A percentile compares a stretch with the other conserved stretches of the same genome.
Conservation (phyloP, 306 rosid genomes). For the Quercus parvula region DNA sequence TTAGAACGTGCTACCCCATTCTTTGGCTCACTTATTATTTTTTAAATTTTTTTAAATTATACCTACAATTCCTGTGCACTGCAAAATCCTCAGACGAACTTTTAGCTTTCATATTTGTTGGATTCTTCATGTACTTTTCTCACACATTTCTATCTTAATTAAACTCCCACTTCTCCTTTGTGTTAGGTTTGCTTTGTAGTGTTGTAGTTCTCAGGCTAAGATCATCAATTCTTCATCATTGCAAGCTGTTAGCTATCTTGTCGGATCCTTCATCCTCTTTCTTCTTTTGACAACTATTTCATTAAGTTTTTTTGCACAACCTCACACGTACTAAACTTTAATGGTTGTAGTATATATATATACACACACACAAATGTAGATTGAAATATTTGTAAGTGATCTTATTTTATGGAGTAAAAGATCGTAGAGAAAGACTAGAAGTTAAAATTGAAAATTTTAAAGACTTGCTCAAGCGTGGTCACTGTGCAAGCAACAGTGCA, state of each 20-base stretch:
- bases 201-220: neutral
- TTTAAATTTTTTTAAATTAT: slow-evolving; percentile 1
- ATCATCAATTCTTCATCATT: neutral
- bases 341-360: too few species aligned
- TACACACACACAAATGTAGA: too few species aligned
- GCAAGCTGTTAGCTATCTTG: neutral
- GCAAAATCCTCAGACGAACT: slow-evolving; percentile 24
- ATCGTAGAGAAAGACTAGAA: too few species aligned
- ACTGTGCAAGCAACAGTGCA: too few species aligned
- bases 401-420: too few species aligned
- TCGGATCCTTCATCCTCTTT: neutral
- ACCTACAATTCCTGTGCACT: slow-evolving; percentile 30
- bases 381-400: too few species aligned
- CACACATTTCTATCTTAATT: slow-evolving; percentile 1
- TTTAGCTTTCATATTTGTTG: slow-evolving; percentile 31
- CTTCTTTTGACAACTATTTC: neutral
- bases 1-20: neutral
- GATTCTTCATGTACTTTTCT: slow-evolving; percentile 7
- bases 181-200: neutral
- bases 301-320: neutral
- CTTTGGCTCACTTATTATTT: slow-evolving; percentile 16
- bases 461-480: too few species aligned
- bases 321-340: too few species aligned
- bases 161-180: neutral
- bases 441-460: too few species aligned